Evolutionary conservation across 78 protist species (phyloP).

Genomic region (Ministeria vibrans): DNA sequence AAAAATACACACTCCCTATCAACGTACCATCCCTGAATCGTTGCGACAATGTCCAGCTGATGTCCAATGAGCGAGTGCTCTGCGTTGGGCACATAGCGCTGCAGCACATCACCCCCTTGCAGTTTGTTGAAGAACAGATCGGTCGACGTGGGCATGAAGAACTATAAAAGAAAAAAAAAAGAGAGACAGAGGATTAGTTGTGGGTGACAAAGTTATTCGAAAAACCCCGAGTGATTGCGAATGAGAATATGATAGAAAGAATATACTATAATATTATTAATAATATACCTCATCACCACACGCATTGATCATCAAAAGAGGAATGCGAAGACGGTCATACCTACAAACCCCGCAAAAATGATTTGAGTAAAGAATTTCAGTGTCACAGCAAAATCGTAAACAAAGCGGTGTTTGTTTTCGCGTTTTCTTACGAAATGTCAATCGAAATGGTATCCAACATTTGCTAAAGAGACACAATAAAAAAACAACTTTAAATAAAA

Average conservation of each 20-base stretch:
- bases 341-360: too few relatives aligned
- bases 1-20: too few relatives aligned
- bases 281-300: slow-evolving; percentile 35
- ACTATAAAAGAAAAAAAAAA: slow-evolving; percentile 6
- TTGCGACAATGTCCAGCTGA: slow-evolving; percentile 33
- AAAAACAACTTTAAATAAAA: not conserved
- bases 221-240: not conserved
- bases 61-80: slow-evolving; percentile 53
- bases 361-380: too few relatives aligned
- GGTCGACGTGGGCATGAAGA: slow-evolving; percentile 43
- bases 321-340: not conserved
- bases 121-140: slow-evolving; percentile 26
- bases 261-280: not conserved
- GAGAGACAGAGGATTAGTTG: not conserved
- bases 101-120: slow-evolving; percentile 33
- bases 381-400: too few relatives aligned
- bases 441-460: too few relatives aligned
- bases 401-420: too few relatives aligned
- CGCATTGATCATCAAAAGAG: slow-evolving; percentile 11
- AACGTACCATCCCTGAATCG: too few relatives aligned
- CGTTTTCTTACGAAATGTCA: too few relatives aligned
- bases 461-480: too few relatives aligned
- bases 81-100: slow-evolving; percentile 49
- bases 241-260: too few relatives aligned
- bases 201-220: not conserved